Conservation (phyloP, 345 rosid species). For the Anacardium occidentale region DNA sequence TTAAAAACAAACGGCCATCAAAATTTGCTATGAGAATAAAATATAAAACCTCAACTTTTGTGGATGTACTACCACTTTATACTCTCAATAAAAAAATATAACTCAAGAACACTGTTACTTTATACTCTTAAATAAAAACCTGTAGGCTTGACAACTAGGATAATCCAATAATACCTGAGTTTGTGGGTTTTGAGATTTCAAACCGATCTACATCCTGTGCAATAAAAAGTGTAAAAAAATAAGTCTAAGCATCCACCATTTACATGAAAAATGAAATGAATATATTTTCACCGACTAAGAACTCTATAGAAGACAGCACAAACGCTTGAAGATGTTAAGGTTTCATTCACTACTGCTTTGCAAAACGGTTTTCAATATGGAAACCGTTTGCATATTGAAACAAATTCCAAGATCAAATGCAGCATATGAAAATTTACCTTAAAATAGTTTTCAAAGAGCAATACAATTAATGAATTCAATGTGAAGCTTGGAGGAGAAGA, state of each 20-base stretch:
- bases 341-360: no score
- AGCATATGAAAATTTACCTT: no score
- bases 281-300: background rate
- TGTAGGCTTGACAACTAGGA: constrained; percentile 10
- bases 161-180: constrained; percentile 27
- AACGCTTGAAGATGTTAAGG: background rate
- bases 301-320: background rate
- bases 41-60: background rate
- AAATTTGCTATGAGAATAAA: background rate
- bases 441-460: no score
- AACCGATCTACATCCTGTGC: constrained; percentile 48
- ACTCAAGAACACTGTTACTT: no score
- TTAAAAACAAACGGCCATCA: background rate
- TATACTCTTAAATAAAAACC: constrained; percentile 4
- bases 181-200: constrained; percentile 22
- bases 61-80: background rate
- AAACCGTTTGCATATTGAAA: no score
- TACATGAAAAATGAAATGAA: background rate
- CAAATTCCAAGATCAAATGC: no score
- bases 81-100: no score
- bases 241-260: constrained; percentile 17
- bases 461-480: no score
- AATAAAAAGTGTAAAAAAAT: constrained; percentile 16
- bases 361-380: no score
- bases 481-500: no score